Conservation (phyloP, 1,284 basidiomycete genomes). For the Ustilago sp. region DNA sequence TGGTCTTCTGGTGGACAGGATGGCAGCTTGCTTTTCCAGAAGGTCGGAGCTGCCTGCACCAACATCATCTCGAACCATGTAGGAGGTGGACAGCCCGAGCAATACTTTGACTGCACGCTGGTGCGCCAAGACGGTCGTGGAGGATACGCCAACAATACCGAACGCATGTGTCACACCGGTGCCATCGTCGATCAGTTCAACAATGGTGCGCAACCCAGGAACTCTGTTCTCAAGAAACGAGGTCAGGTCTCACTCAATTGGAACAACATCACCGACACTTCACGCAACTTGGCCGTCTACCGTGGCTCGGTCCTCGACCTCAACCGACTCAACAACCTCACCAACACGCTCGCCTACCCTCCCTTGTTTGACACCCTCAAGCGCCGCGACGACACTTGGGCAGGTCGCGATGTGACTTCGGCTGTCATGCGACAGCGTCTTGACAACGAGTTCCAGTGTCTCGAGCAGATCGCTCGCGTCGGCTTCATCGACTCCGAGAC, state of each 20-base stretch:
- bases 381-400: slow-evolving; percentile 78
- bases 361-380: slow-evolving; percentile 83
- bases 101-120: slow-evolving; percentile 97
- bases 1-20: slow-evolving; percentile 87
- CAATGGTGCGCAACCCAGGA: slow-evolving; percentile 31
- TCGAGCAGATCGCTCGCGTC: slow-evolving; percentile 85
- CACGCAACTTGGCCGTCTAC: slow-evolving; percentile 87
- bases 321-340: slow-evolving; percentile 84
- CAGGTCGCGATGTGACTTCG: slow-evolving; percentile 87
- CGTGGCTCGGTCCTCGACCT: slow-evolving; percentile 93
- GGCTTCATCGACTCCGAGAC: slow-evolving; percentile 94
- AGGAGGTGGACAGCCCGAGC: slow-evolving; percentile 71
- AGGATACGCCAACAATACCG: slow-evolving; percentile 41
- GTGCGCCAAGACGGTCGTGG: slow-evolving; percentile 79
- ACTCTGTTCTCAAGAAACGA: slow-evolving; percentile 69
- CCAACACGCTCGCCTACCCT: slow-evolving; percentile 81
- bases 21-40: slow-evolving; percentile 93
- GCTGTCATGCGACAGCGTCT: slow-evolving; percentile 78
- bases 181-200: slow-evolving; percentile 45
- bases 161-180: slow-evolving; percentile 54
- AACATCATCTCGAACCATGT: slow-evolving; percentile 76
- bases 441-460: slow-evolving; percentile 79
- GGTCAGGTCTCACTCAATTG: slow-evolving; percentile 95
- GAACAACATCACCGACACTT: slow-evolving; percentile 80
- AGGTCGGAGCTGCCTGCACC: slow-evolving; percentile 83